These are phyloP conservation scores for Cladosporium cucumerinum DNA, from an alignment of 2,329 filamentous ascomycete genomes.

Conservation along the genomic window DNA sequence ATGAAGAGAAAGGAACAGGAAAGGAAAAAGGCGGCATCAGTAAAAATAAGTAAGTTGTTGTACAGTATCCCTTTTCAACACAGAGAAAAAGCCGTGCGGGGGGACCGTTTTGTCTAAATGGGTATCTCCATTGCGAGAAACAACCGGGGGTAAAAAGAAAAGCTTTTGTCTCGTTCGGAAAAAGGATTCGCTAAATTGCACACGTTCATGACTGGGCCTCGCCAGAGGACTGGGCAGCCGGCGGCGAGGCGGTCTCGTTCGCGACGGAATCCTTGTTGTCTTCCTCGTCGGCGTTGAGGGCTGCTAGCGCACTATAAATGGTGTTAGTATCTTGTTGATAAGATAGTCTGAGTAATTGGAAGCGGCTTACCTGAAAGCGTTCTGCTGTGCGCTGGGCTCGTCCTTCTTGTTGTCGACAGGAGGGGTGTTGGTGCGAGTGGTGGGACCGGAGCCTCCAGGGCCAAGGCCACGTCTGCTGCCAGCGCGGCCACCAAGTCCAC, in stretches of 20 bases:
- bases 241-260: constrained; percentile 9
- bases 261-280: constrained; percentile 53
- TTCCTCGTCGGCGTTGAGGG: constrained; percentile 54
- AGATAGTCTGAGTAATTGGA: not conserved
- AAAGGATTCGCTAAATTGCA: constrained; percentile 10
- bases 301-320: constrained; percentile 49
- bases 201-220: constrained; percentile 17
- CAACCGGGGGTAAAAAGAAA: constrained; percentile 6
- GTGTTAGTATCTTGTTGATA: constrained; percentile 27
- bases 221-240: constrained; percentile 11
- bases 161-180: constrained; percentile 6
- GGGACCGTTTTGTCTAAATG: constrained; percentile 13
- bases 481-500: constrained; percentile 75
- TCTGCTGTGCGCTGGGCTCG: constrained; percentile 67
- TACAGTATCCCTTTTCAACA: constrained; percentile 4
- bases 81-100: constrained; percentile 4
- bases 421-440: constrained; percentile 86
- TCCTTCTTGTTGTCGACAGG: constrained; percentile 62
- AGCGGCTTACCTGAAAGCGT: constrained; percentile 82
- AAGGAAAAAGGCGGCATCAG: not conserved
- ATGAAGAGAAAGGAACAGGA: not conserved
- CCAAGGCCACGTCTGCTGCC: constrained; percentile 64
- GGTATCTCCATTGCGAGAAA: constrained; percentile 16
- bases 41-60: constrained; percentile 11
- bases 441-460: constrained; percentile 63